Percentiles rank a stretch among this genome's conserved stretches.
Conservation (phyloP, 352 stramenopile species). For the Globisporangium lucens region DNA sequence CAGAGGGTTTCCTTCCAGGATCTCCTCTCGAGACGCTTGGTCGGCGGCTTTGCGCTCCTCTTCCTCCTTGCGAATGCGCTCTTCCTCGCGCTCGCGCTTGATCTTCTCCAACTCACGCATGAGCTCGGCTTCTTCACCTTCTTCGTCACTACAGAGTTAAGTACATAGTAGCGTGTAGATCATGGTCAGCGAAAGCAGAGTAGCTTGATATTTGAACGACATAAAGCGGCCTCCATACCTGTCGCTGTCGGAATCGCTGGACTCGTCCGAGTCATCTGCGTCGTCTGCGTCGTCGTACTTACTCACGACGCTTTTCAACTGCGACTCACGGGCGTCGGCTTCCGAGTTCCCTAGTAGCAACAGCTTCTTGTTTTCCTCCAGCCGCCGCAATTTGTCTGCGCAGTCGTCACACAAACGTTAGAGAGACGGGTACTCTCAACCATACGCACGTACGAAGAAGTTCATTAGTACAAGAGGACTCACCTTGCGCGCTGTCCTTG, state of each 20-base stretch:
- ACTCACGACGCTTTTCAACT: constrained; percentile 85
- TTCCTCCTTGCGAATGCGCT: constrained; percentile 88
- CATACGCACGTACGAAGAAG: constrained; percentile 1
- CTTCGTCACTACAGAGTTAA: constrained; percentile 57
- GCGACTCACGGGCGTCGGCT: constrained; percentile 68
- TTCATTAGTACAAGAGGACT: constrained; percentile 21
- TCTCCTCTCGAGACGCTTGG: constrained; percentile 87
- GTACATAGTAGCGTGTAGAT: too few relatives aligned
- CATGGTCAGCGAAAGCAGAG: too few relatives aligned
- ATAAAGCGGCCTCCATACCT: constrained; percentile 24
- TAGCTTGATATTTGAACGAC: too few relatives aligned
- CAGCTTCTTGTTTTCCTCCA: constrained; percentile 85
- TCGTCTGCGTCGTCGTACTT: constrained; percentile 92
- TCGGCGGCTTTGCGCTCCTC: constrained; percentile 78
- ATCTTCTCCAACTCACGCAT: constrained; percentile 98
- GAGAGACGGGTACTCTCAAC: constrained; percentile 8
- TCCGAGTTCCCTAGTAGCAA: constrained; percentile 73
- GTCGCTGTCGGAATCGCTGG: constrained; percentile 75
- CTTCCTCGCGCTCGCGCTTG: constrained; percentile 93
- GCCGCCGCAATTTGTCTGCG: constrained; percentile 56
- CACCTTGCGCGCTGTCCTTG: constrained; percentile 78
- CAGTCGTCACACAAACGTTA: constrained; percentile 10
- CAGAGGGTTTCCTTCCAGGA: constrained; percentile 94
- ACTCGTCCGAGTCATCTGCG: constrained; percentile 57
- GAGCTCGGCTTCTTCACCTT: constrained; percentile 97